Evolutionary conservation across 495 filamentous ascomycete genomes (phyloP), one percentile per base, ranked within the genome.

Genomic region (Bathelium albidoporum): DNA sequence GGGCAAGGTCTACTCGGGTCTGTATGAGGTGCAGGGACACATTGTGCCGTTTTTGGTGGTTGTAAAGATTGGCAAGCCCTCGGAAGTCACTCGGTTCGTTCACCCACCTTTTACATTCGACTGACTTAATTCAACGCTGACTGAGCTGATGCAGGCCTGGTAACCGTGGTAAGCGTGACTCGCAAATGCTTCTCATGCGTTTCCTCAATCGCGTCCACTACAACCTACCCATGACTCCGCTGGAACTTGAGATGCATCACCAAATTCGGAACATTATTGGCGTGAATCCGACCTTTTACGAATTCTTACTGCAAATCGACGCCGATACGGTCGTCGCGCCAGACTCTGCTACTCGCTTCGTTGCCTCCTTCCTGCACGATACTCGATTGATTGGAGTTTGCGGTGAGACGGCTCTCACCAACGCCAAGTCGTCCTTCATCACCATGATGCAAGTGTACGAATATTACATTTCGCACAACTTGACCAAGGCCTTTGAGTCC

Each of bases 381-480:
- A 95, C 91, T 16, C 86, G 90, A 53, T 81, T 97, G 24, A 90
- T 96, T 70, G 94, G 88, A 67, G 84, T 94, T 59, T 99, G 95
- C 72, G 94, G 94, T 70, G 94, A 99, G 75, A 99, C 94, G 0
- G 87, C 88, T 11, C 79, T 99, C 29, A 89, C 88, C 59, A 99
- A 99, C 71, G 89, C 91, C 59, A 95, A 96, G 74, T 82, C 88
- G 18, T 96, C 92, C 16, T 89, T 91, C 67, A 82, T 94, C 64
- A 99, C 94, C 34, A 97, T 97, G 92, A 97, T 99, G 65, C 94
- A 98, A 75, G 94, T 98, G 20, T 98, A 98, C 80, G 94, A 98
- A 76, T 96, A 98, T 81, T 98, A 92, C 77, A 98, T 98, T 65
- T 97, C 95, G 61, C 94, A 98, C 80, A 95, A 98, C 73, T 80